Conservation (phyloP, 805 yeast genomes). For the Candida schatavii region DNA sequence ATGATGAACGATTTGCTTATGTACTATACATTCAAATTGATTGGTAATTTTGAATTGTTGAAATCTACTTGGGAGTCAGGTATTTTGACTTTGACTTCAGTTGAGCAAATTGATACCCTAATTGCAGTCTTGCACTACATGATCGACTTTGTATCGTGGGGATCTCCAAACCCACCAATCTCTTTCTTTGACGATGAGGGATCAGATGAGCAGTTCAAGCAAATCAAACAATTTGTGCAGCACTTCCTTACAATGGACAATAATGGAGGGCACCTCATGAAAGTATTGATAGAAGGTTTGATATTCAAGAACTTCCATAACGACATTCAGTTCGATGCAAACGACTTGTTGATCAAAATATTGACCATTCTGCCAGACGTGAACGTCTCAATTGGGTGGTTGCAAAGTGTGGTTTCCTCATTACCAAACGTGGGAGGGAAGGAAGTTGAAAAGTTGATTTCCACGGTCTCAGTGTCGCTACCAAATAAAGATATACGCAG, state of each 20-base stretch:
- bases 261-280: conserved; percentile 57
- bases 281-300: conserved; percentile 59
- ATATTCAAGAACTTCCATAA: conserved; percentile 61
- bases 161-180: conserved; percentile 74
- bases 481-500: conserved; percentile 69
- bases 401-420: conserved; percentile 49
- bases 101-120: conserved; percentile 71
- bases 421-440: conserved; percentile 67
- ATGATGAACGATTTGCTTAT: conserved; percentile 75
- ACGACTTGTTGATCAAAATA: conserved; percentile 66
- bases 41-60: conserved; percentile 44
- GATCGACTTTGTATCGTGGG: conserved; percentile 84
- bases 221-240: conserved; percentile 48
- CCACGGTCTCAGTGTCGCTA: conserved; percentile 57
- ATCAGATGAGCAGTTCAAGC: conserved; percentile 48
- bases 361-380: conserved; percentile 50
- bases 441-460: conserved; percentile 64
- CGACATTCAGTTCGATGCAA: conserved; percentile 70
- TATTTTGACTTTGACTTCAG: conserved; percentile 44
- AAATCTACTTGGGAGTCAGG: conserved; percentile 58
- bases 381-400: conserved; percentile 53
- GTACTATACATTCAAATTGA: conserved; percentile 62
- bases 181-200: conserved; percentile 47
- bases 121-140: conserved; percentile 69
- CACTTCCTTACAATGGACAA: conserved; percentile 38